These are phyloP conservation scores for Aquilaria malaccensis DNA, from an alignment of 345 rosid species.

Conservation along the genomic window DNA sequence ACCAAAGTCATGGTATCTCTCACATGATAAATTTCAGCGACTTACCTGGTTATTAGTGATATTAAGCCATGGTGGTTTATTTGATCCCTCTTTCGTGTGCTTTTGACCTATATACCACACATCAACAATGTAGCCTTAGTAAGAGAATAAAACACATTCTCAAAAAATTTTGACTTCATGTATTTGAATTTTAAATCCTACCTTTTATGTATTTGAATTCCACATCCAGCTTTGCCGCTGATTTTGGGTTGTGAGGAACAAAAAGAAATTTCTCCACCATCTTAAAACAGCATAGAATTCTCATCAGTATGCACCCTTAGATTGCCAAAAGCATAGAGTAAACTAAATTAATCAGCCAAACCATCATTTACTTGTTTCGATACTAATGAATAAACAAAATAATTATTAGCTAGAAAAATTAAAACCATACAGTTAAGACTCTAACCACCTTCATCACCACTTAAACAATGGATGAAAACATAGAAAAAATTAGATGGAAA, in stretches of 20 bases:
- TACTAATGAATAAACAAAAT: background rate
- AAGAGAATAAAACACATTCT: background rate
- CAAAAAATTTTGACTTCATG: background rate
- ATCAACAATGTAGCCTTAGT: slow-evolving; percentile 3
- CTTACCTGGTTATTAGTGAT: slow-evolving; percentile 63
- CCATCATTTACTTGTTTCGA: background rate
- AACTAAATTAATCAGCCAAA: background rate
- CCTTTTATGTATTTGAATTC: slow-evolving; percentile 61
- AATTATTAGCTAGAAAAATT: background rate
- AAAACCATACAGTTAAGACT: background rate
- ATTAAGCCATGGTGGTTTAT: slow-evolving; percentile 87
- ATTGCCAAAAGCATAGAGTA: background rate
- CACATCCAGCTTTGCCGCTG: slow-evolving; percentile 61
- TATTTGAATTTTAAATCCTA: slow-evolving; percentile 14
- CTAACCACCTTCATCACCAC: background rate
- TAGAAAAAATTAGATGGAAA: background rate
- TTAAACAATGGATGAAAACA: background rate
- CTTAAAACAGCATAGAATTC: slow-evolving; percentile 24
- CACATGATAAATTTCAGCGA: background rate
- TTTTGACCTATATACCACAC: slow-evolving; percentile 45
- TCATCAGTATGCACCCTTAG: too few species aligned
- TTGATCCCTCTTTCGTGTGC: slow-evolving; percentile 72
- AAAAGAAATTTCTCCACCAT: slow-evolving; percentile 54
- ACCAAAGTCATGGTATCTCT: background rate
- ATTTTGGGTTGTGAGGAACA: slow-evolving; percentile 56